Percentiles rank a stretch among this genome's conserved stretches.
phyloP scores from a whole-genome alignment of 1,284 basidiomycete genomes.

The Singerocomus inundabilis region DNA sequence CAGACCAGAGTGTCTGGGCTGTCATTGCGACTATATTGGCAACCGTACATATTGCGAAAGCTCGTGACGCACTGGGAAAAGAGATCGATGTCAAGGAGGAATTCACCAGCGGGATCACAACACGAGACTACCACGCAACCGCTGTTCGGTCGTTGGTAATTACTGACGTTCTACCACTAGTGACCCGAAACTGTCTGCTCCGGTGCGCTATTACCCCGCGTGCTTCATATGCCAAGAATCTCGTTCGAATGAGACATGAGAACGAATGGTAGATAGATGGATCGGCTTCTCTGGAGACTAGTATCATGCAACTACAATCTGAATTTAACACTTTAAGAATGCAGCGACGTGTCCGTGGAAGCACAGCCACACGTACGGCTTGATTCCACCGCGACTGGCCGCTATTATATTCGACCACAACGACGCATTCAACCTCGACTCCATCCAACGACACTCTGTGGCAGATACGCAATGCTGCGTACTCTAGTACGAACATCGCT shows the following conservation, averaged over 20 bases:
- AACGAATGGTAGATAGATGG: neutral
- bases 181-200: slow-evolving; percentile 23
- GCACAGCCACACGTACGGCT: slow-evolving; percentile 11
- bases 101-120: slow-evolving; percentile 25
- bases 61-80: slow-evolving; percentile 16
- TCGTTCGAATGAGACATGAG: slow-evolving; percentile 14
- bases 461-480: slow-evolving; percentile 31
- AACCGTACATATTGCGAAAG: slow-evolving; percentile 22
- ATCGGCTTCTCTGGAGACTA: too few species aligned
- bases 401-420: neutral
- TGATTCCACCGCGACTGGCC: neutral
- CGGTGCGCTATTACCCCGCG: slow-evolving; percentile 22
- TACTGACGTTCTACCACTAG: slow-evolving; percentile 4
- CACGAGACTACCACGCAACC: slow-evolving; percentile 8
- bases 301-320: too few species aligned
- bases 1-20: slow-evolving; percentile 27
- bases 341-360: too few species aligned
- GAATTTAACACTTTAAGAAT: too few species aligned
- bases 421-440: neutral
- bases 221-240: slow-evolving; percentile 14
- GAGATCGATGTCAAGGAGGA: slow-evolving; percentile 25
- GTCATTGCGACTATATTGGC: slow-evolving; percentile 25
- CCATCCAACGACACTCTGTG: neutral
- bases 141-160: slow-evolving; percentile 5
- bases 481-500: slow-evolving; percentile 9